Conservation (phyloP, 2,329 filamentous ascomycete genomes). For the Epicoccum sorghinum region DNA sequence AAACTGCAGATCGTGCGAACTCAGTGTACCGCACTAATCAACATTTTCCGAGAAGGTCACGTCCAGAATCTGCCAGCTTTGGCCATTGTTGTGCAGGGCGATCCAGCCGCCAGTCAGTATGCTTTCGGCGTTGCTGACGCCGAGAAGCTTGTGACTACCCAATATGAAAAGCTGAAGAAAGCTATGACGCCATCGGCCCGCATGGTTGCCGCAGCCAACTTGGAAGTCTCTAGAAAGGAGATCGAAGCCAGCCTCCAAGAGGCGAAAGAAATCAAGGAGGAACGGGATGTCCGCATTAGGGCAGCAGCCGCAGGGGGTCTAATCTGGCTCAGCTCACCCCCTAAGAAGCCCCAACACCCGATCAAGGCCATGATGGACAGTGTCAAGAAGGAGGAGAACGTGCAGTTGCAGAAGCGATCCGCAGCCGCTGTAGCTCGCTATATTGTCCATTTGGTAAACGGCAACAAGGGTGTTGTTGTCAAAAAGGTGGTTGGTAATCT, state of each 20-base stretch:
- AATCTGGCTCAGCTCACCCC: conserved; percentile 83
- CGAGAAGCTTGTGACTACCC: conserved; percentile 82
- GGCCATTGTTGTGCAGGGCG: conserved; percentile 91
- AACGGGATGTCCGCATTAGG: conserved; percentile 83
- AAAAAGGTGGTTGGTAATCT: conserved; percentile 96
- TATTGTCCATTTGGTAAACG: conserved; percentile 82
- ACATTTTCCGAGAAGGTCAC: conserved; percentile 78
- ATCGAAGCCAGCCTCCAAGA: conserved; percentile 77
- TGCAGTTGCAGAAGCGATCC: conserved; percentile 84
- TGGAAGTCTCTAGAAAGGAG: conserved; percentile 77
- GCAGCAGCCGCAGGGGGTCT: conserved; percentile 86
- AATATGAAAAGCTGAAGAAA: conserved; percentile 89
- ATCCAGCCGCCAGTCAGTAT: conserved; percentile 86
- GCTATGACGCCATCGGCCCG: conserved; percentile 86
- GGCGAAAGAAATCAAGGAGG: conserved; percentile 77
- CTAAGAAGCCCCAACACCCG: conserved; percentile 89
- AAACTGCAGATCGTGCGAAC: conserved; percentile 88
- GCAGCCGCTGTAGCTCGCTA: conserved; percentile 83
- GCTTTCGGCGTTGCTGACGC: conserved; percentile 89
- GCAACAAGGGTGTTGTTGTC: conserved; percentile 80
- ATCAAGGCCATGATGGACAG: conserved; percentile 99
- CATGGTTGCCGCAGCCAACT: conserved; percentile 78
- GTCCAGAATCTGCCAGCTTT: conserved; percentile 73
- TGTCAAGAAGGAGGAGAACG: conserved; percentile 91
- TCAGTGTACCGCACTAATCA: conserved; percentile 87